phyloP scores from a whole-genome alignment of 2,329 filamentous ascomycete genomes.

The Neocucurbitaria cava region DNA sequence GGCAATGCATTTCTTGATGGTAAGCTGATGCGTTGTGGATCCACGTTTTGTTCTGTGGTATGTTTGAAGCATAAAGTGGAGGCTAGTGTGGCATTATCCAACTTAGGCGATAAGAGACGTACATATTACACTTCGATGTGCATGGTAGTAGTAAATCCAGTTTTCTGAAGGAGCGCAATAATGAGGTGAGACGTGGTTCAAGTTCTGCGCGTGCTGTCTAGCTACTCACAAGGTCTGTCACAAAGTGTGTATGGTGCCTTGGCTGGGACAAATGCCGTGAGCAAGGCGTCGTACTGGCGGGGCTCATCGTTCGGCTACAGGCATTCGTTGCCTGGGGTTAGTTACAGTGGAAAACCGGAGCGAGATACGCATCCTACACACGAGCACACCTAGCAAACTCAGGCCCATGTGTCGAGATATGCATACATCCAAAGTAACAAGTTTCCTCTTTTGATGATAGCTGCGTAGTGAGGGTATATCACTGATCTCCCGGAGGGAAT shows the following conservation, averaged over 20 bases:
- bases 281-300: constrained; percentile 3
- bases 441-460: constrained; percentile 10
- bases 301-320: constrained; percentile 17
- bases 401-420: constrained; percentile 3
- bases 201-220: background rate
- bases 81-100: constrained; percentile 13
- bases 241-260: constrained; percentile 1
- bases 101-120: constrained; percentile 10
- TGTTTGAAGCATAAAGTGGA: background rate
- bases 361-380: background rate
- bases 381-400: constrained; percentile 2
- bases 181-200: constrained; percentile 1
- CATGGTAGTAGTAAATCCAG: constrained; percentile 8
- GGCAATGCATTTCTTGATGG: background rate
- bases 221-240: background rate
- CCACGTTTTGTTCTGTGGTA: constrained; percentile 3
- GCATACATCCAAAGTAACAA: constrained; percentile 9
- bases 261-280: constrained; percentile 12
- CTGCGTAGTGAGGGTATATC: constrained; percentile 13
- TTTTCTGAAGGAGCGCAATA: constrained; percentile 2
- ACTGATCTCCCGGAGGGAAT: background rate
- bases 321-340: constrained; percentile 15
- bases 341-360: constrained; percentile 3
- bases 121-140: constrained; percentile 23
- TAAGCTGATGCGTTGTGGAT: constrained; percentile 10